Percentiles rank a stretch among this genome's conserved stretches.
Conservation (phyloP, 495 filamentous ascomycete genomes). For the Neurospora sp. region DNA sequence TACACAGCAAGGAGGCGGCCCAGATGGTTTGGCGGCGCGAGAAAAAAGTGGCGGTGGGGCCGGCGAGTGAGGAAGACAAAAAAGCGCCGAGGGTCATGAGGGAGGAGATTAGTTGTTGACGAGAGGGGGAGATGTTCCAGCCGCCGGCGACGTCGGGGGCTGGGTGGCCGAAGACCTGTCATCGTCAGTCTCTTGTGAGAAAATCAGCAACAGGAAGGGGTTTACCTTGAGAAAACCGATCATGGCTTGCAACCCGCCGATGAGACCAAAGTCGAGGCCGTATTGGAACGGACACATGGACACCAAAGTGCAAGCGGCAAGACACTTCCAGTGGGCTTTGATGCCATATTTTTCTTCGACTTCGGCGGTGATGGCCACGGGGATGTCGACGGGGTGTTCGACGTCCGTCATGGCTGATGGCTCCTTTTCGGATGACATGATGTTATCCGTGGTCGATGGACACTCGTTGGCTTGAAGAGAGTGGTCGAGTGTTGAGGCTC, state of each 20-base stretch:
- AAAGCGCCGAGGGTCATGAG: slow-evolving; percentile 50
- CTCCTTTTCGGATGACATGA: too few species aligned
- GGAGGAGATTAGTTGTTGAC: slow-evolving; percentile 43
- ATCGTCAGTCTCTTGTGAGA: background rate
- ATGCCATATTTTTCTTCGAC: slow-evolving; percentile 3
- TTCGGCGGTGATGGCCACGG: background rate
- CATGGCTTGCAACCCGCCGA: slow-evolving; percentile 52
- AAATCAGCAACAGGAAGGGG: background rate
- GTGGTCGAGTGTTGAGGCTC: too few species aligned
- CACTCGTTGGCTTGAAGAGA: too few species aligned
- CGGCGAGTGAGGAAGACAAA: slow-evolving; percentile 39
- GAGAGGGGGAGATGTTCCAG: slow-evolving; percentile 40
- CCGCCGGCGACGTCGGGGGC: slow-evolving; percentile 32
- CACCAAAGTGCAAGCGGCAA: slow-evolving; percentile 32
- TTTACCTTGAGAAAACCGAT: slow-evolving; percentile 41
- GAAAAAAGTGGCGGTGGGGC: slow-evolving; percentile 35
- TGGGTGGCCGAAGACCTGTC: slow-evolving; percentile 26
- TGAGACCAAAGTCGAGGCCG: slow-evolving; percentile 48
- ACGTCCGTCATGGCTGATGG: background rate
- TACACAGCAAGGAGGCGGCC: slow-evolving; percentile 36
- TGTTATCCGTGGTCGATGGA: too few species aligned
- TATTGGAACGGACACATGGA: slow-evolving; percentile 49
- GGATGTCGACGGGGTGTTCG: background rate
- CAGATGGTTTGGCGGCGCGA: slow-evolving; percentile 38
- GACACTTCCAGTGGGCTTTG: slow-evolving; percentile 25